A percentile compares a stretch with the other conserved stretches of the same genome.
Evolutionary conservation across 2,329 filamentous ascomycete genomes (phyloP).

Genomic region (Neopestalotiopsis clavispora): DNA sequence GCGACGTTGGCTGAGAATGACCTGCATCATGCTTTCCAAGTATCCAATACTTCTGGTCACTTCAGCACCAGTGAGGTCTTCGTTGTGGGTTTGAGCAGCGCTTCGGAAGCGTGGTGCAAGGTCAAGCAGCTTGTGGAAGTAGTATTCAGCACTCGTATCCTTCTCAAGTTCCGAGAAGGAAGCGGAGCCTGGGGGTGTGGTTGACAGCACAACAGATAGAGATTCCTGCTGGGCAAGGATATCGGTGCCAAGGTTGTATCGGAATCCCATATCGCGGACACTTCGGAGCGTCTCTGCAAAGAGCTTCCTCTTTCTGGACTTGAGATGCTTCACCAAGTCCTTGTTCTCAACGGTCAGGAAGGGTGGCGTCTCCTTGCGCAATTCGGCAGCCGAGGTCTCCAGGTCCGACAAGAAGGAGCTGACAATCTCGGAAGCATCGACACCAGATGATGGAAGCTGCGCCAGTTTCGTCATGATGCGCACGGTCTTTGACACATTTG

Average conservation of each 20-base stretch:
- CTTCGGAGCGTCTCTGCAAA: constrained; percentile 87
- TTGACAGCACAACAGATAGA: constrained; percentile 71
- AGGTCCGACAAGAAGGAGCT: constrained; percentile 73
- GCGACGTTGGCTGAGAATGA: constrained; percentile 65
- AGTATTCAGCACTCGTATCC: constrained; percentile 63
- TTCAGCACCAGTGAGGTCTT: constrained; percentile 83
- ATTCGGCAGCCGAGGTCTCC: constrained; percentile 68
- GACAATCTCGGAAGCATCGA: constrained; percentile 65
- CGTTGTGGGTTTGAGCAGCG: constrained; percentile 74
- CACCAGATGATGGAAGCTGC: constrained; percentile 51
- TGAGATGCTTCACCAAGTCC: constrained; percentile 82
- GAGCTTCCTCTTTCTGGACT: constrained; percentile 85
- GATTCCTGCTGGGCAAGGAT: constrained; percentile 76
- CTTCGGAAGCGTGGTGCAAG: constrained; percentile 71
- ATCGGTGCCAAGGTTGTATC: constrained; percentile 78
- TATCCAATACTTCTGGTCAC: constrained; percentile 79
- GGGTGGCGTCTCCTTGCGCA: constrained; percentile 83
- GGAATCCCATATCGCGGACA: constrained; percentile 87
- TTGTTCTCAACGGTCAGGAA: constrained; percentile 89
- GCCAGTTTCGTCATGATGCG: constrained; percentile 75
- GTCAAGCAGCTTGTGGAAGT: constrained; percentile 81
- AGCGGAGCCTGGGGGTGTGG: constrained; percentile 47
- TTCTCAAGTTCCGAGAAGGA: constrained; percentile 16
- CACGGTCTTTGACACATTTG: constrained; percentile 71
- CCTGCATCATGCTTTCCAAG: constrained; percentile 81